Percentiles rank a stretch among this genome's conserved stretches.
Conservation (phyloP, 1,284 basidiomycete species). For the Ganoderma leucocontextum region DNA sequence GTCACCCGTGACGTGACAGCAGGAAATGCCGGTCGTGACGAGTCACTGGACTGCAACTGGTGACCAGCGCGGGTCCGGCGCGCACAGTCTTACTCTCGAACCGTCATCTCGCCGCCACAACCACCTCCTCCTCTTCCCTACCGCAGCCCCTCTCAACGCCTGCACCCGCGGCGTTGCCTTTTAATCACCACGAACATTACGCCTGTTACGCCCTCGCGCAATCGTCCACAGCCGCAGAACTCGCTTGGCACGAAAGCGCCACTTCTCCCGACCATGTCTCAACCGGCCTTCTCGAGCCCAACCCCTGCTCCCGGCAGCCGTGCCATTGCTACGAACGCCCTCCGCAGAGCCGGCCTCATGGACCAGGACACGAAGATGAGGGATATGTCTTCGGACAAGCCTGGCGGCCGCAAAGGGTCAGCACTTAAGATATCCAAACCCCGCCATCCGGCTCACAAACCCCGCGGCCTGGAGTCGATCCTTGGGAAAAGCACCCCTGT, state of each 20-base stretch:
- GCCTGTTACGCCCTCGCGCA: slow-evolving; percentile 28
- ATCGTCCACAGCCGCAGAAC: slow-evolving; percentile 29
- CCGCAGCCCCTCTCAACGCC: slow-evolving; percentile 16
- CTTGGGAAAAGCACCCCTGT: slow-evolving; percentile 57
- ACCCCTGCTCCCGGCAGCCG: slow-evolving; percentile 58
- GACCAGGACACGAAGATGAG: slow-evolving; percentile 78
- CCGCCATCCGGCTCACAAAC: slow-evolving; percentile 64
- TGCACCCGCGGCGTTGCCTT: slow-evolving; percentile 21
- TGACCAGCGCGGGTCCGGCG: slow-evolving; percentile 26
- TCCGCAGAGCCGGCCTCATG: slow-evolving; percentile 75
- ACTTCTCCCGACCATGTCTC: slow-evolving; percentile 44
- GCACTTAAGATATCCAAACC: slow-evolving; percentile 54
- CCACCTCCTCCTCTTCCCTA: slow-evolving; percentile 14
- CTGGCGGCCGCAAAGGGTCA: slow-evolving; percentile 70
- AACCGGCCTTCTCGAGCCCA: slow-evolving; percentile 54
- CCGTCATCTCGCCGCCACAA: slow-evolving; percentile 30
- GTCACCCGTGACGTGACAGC: slow-evolving; percentile 4
- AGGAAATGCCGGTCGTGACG: slow-evolving; percentile 23
- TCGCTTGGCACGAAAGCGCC: slow-evolving; percentile 26
- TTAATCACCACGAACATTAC: slow-evolving; percentile 23
- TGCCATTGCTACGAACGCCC: slow-evolving; percentile 62
- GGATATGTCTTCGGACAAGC: slow-evolving; percentile 64
- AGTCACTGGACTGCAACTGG: slow-evolving; percentile 4
- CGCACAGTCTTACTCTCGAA: slow-evolving; percentile 30
- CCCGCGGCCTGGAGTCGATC: slow-evolving; percentile 63